A percentile compares a stretch with the other conserved stretches of the same genome.
Conservation (phyloP, 2,329 filamentous ascomycete genomes). For the Elsinoe australis region DNA sequence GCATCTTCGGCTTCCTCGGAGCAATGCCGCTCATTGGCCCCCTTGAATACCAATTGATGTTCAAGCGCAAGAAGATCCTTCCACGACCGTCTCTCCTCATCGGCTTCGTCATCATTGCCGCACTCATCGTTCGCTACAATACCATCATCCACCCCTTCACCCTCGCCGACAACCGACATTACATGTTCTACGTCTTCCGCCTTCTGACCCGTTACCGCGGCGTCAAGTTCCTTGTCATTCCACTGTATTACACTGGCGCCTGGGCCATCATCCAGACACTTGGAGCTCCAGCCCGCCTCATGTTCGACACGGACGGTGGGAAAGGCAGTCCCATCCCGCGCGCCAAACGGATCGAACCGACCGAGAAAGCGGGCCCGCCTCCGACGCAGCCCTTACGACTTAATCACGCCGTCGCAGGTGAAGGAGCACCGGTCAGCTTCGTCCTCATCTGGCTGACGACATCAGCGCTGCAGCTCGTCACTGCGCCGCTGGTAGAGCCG, state of each 20-base stretch:
- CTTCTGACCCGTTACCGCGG: constrained; percentile 54
- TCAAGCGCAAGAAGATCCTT: constrained; percentile 27
- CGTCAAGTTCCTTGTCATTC: constrained; percentile 59
- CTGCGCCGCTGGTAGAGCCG: constrained; percentile 87
- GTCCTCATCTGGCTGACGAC: constrained; percentile 58
- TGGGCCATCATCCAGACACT: constrained; percentile 62
- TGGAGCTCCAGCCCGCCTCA: constrained; percentile 33
- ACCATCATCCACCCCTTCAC: constrained; percentile 95
- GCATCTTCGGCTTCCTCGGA: constrained; percentile 24
- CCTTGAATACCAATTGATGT: constrained; percentile 30
- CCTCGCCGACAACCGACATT: constrained; percentile 91
- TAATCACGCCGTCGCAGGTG: constrained; percentile 18
- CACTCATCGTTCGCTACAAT: constrained; percentile 62
- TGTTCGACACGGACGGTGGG: constrained; percentile 17
- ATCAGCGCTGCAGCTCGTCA: constrained; percentile 70
- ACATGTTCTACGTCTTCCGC: constrained; percentile 93
- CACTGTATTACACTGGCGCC: constrained; percentile 62
- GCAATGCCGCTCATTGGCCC: constrained; percentile 23
- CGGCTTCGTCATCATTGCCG: constrained; percentile 36
- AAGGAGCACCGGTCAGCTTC: constrained; percentile 40
- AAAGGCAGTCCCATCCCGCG: constrained; percentile 13
- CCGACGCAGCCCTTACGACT: constrained; percentile 10
- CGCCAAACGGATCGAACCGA: constrained; percentile 12
- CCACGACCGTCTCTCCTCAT: constrained; percentile 35
- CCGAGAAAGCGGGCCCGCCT: neutral